These are phyloP conservation scores for Penicillium turbatum DNA, from an alignment of 495 filamentous ascomycete genomes.

Conservation along the genomic window DNA sequence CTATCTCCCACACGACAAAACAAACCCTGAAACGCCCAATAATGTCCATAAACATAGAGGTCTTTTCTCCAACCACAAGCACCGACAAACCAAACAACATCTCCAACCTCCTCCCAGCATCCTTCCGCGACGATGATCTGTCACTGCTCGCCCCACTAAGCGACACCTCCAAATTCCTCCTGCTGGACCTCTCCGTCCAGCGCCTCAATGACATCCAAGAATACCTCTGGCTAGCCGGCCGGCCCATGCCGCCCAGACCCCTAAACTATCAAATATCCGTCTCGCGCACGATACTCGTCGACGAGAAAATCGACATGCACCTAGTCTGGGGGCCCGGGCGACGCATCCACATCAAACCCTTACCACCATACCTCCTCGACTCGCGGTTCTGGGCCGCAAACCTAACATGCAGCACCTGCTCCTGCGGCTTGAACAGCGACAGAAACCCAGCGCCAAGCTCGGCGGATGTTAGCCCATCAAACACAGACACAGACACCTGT, in stretches of 20 bases:
- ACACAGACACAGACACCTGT: background rate
- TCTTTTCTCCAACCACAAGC: background rate
- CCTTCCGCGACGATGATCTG: background rate
- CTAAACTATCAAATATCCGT: slow-evolving; percentile 44
- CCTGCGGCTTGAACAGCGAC: background rate
- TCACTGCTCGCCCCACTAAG: background rate
- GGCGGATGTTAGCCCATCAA: background rate
- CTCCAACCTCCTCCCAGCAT: background rate
- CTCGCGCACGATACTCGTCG: slow-evolving; percentile 36
- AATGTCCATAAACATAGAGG: background rate
- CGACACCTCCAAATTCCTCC: background rate
- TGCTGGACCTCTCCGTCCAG: background rate
- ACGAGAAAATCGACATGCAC: slow-evolving; percentile 38
- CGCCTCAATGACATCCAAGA: slow-evolving; percentile 31
- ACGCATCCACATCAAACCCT: slow-evolving; percentile 42
- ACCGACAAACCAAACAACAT: background rate
- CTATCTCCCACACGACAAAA: background rate
- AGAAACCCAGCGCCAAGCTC: background rate
- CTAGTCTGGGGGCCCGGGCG: slow-evolving; percentile 35
- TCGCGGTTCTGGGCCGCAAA: slow-evolving; percentile 35
- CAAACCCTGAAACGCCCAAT: background rate
- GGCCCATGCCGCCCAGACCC: slow-evolving; percentile 44
- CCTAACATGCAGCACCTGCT: slow-evolving; percentile 1
- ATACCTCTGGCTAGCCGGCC: slow-evolving; percentile 48
- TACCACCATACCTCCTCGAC: slow-evolving; percentile 41